Evolutionary conservation across 1,139 yeast species (phyloP).

Genomic region (Hemisphaericaspora subhashii): DNA sequence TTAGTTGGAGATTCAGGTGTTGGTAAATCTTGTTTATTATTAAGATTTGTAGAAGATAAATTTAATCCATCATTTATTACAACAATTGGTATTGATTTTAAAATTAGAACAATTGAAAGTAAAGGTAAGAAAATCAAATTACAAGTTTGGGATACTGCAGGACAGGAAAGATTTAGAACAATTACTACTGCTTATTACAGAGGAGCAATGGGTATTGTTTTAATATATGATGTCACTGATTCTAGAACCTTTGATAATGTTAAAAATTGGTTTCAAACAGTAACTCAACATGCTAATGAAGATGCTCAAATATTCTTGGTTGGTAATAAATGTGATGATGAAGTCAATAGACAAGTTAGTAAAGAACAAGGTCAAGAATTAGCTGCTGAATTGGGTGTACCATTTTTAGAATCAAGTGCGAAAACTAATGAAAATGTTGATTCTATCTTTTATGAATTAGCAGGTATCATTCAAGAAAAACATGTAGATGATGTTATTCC

Average conservation of each 20-base stretch:
- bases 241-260: conserved; percentile 85
- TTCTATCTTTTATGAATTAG: conserved; percentile 85
- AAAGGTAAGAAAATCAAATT: conserved; percentile 91
- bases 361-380: conserved; percentile 86
- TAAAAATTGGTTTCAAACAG: conserved; percentile 92
- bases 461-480: conserved; percentile 83
- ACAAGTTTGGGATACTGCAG: conserved; percentile 99
- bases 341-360: conserved; percentile 71
- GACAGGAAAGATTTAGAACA: conserved; percentile 97
- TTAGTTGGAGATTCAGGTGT: conserved; percentile 97
- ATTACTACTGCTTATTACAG: conserved; percentile 98
- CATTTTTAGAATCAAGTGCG: conserved; percentile 94
- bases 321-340: conserved; percentile 93
- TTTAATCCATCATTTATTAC: conserved; percentile 96
- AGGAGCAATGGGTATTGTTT: conserved; percentile 97
- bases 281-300: conserved; percentile 93
- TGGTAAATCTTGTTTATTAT: conserved; percentile 91
- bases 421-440: conserved; percentile 91
- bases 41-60: conserved; percentile 95
- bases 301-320: conserved; percentile 92
- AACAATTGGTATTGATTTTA: conserved; percentile 96
- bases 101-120: conserved; percentile 92
- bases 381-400: conserved; percentile 85
- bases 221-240: conserved; percentile 95
- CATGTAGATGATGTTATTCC: conserved; percentile 44